Evolutionary conservation across 192 early-diverging fungal genomes (phyloP).

Genomic region (Lunasporangiospora selenospora): DNA sequence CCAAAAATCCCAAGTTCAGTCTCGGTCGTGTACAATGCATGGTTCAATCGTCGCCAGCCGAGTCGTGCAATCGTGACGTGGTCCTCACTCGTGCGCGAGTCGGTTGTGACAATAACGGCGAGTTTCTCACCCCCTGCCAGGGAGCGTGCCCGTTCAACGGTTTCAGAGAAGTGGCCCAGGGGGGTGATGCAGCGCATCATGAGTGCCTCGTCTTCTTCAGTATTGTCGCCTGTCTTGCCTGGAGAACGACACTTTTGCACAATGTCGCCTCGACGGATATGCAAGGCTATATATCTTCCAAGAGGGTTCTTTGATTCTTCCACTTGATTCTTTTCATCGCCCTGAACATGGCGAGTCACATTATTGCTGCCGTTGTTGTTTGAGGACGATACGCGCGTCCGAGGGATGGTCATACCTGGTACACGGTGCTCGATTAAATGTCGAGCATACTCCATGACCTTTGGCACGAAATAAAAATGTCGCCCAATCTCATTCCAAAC

Average conservation of each 20-base stretch:
- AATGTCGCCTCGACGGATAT: constrained; percentile 39
- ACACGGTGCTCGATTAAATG: constrained; percentile 13
- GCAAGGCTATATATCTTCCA: constrained; percentile 34
- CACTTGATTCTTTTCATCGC: no score
- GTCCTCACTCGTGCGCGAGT: constrained; percentile 19
- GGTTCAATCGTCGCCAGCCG: constrained; percentile 29
- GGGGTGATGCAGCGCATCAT: constrained; percentile 27
- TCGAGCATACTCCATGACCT: constrained; percentile 14
- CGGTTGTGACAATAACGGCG: constrained; percentile 28
- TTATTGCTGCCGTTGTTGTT: no score
- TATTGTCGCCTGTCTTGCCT: no score
- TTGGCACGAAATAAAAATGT: constrained; percentile 14
- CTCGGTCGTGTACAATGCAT: constrained; percentile 37
- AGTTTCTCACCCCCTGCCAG: background rate
- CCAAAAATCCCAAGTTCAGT: constrained; percentile 37
- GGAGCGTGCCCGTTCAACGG: constrained; percentile 17
- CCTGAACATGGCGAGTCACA: no score
- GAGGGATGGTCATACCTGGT: no score
- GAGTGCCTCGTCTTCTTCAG: background rate
- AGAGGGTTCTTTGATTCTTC: constrained; percentile 7
- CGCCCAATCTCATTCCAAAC: constrained; percentile 11
- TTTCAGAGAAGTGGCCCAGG: constrained; percentile 29
- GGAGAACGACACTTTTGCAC: constrained; percentile 35
- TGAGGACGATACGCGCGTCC: no score
- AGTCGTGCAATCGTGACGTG: constrained; percentile 23